Evolutionary conservation across 257 asterid species (phyloP), one percentile per base, ranked within the genome.

Genomic region (Fraxinus excelsior): DNA sequence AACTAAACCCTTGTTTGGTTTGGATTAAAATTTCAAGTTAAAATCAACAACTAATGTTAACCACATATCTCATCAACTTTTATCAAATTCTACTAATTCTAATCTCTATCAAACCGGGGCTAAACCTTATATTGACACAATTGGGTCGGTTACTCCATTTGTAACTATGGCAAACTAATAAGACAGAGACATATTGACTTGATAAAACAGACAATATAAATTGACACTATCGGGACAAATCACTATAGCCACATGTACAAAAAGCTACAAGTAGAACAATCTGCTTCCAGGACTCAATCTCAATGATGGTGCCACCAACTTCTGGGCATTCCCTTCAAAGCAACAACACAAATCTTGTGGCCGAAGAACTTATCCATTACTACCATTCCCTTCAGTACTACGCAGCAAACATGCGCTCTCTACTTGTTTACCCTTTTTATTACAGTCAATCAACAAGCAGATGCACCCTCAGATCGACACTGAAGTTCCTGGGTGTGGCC

Each of bases 331-430:
- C 4, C 56, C 28, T 10, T 3, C 16, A n/a, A n/a, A 19, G 21
- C 16, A 28, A 13, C 19, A 34, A 7, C 53, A n/a, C 10, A 37
- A 4, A 40, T 16, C 26, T 69, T 37, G 8, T n/a, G 18, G 14
- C 21, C 5, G 16, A 67, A 67, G 40, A 67, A 67, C 14, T 13
- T 9, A 28, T 35, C 40, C 21, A 14, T 13, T 26, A 23, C 35
- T 65, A 32, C 18, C 44, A 56, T 19, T 56, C 72, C 38, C 26
- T 67, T 67, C 26, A 29, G 42, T 8, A 31, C 26, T 12, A 14
- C 4, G 42, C 2, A 12, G 26, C 66, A 35, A 79, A 81, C 58
- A 88, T 13, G 73, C 79, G 80, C 92, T 84, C 83, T 87, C 91
- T 1, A 78, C 77, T 77, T 84, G 81, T 71, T 66, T 76, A 66